Evolutionary conservation across 306 rosid genomes (phyloP).

Genomic region (Cicer pinnatifidum): DNA sequence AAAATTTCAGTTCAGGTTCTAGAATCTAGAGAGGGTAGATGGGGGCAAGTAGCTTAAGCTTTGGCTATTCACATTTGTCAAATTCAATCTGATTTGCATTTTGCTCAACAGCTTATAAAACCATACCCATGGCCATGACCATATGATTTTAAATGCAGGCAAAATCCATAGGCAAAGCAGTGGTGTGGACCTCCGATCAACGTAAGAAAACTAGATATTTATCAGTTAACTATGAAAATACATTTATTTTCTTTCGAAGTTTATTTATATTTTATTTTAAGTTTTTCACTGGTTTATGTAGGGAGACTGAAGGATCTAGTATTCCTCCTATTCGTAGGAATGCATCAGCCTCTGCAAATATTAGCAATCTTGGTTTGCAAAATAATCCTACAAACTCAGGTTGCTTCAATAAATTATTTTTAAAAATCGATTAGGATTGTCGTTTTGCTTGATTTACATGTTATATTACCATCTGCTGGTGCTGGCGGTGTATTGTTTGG

Average conservation of each 20-base stretch:
- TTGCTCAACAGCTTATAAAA: slow-evolving; percentile 15
- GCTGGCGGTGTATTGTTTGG: not conserved
- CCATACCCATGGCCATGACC: slow-evolving; percentile 50
- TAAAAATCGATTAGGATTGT: slow-evolving; percentile 2
- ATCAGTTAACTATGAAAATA: not conserved
- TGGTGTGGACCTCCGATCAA: slow-evolving; percentile 60
- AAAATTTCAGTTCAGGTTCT: not conserved
- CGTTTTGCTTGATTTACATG: slow-evolving; percentile 40
- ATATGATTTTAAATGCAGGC: slow-evolving; percentile 49
- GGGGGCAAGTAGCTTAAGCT: slow-evolving; percentile 22
- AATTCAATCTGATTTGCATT: slow-evolving; percentile 5
- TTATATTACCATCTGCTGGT: slow-evolving; percentile 31
- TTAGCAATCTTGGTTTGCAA: slow-evolving; percentile 60
- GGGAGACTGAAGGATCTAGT: slow-evolving; percentile 57
- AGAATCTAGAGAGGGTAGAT: slow-evolving; percentile 17
- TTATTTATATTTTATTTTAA: slow-evolving; percentile 6
- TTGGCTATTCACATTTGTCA: slow-evolving; percentile 8
- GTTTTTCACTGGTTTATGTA: slow-evolving; percentile 39
- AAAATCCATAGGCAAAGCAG: slow-evolving; percentile 65
- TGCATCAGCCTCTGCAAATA: slow-evolving; percentile 82
- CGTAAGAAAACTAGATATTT: slow-evolving; percentile 49
- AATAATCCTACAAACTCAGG: slow-evolving; percentile 61
- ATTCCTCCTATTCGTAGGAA: slow-evolving; percentile 70
- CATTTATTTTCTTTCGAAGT: not conserved
- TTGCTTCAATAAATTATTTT: slow-evolving; percentile 39